These are phyloP conservation scores for Xylaria sp. DNA, from an alignment of 2,329 filamentous ascomycete species.

Conservation along the genomic window DNA sequence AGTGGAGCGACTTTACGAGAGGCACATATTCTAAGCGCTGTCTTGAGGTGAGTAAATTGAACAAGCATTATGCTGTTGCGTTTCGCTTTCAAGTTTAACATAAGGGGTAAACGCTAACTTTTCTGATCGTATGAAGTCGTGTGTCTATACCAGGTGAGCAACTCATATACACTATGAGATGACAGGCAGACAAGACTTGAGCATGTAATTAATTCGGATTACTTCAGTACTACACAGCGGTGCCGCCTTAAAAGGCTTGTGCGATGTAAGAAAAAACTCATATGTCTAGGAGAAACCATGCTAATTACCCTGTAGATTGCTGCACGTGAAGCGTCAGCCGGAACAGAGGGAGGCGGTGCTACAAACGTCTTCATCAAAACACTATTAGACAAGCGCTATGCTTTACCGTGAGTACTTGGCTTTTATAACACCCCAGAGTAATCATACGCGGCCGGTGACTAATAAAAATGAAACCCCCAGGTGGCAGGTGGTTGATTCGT, in stretches of 20 bases:
- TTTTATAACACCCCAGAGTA: background rate
- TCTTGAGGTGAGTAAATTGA: slow-evolving; percentile 61
- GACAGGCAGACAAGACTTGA: background rate
- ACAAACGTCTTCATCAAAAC: slow-evolving; percentile 96
- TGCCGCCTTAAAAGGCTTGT: slow-evolving; percentile 88
- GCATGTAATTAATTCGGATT: background rate
- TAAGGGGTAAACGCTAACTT: slow-evolving; percentile 20
- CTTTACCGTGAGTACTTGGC: slow-evolving; percentile 83
- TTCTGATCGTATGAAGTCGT: slow-evolving; percentile 23
- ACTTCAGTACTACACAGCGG: slow-evolving; percentile 67
- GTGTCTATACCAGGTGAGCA: slow-evolving; percentile 36
- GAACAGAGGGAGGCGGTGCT: slow-evolving; percentile 86
- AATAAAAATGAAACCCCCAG: slow-evolving; percentile 13
- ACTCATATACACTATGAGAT: background rate
- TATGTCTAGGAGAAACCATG: background rate
- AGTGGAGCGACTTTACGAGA: slow-evolving; percentile 88
- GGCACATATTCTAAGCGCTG: slow-evolving; percentile 88
- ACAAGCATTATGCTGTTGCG: background rate
- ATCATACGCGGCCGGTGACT: background rate
- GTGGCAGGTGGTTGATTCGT: slow-evolving; percentile 90
- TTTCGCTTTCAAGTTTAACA: background rate
- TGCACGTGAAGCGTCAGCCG: slow-evolving; percentile 81
- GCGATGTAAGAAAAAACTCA: slow-evolving; percentile 62
- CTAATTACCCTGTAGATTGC: slow-evolving; percentile 64
- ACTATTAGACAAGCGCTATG: slow-evolving; percentile 96